Conservation (phyloP, 2,329 filamentous ascomycete species). For the Fulvia fulva region DNA sequence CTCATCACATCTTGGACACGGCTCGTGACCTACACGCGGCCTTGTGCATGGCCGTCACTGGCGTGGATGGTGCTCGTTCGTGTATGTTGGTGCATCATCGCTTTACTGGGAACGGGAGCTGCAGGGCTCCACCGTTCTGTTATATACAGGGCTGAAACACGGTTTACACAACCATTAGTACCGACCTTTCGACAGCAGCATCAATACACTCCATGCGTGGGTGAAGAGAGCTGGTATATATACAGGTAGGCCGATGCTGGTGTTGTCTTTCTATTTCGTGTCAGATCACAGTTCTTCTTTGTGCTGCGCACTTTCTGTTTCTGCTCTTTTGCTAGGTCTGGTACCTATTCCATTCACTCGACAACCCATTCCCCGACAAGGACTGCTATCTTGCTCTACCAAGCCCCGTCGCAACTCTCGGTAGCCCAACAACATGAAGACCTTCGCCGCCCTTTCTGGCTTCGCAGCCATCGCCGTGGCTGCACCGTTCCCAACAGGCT, state of each 20-base stretch:
- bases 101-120: neutral
- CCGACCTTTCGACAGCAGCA: neutral
- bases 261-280: neutral
- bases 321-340: neutral
- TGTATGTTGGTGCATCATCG: neutral
- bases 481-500: constrained; percentile 1
- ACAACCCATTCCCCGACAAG: neutral
- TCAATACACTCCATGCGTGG: neutral
- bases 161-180: neutral
- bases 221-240: neutral
- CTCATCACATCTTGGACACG: neutral
- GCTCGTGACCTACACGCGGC: neutral
- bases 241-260: neutral
- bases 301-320: constrained; percentile 5
- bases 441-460: constrained; percentile 2
- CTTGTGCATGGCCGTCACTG: neutral
- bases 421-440: constrained; percentile 3
- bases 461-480: constrained; percentile 3
- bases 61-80: neutral
- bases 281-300: neutral
- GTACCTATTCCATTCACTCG: constrained; percentile 4
- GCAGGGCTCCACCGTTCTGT: neutral
- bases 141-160: neutral
- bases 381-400: neutral
- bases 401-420: neutral